Percentiles rank a stretch among this genome's conserved stretches.
Conservation (phyloP, 1,284 basidiomycete species). For the Malassezia sp. region DNA sequence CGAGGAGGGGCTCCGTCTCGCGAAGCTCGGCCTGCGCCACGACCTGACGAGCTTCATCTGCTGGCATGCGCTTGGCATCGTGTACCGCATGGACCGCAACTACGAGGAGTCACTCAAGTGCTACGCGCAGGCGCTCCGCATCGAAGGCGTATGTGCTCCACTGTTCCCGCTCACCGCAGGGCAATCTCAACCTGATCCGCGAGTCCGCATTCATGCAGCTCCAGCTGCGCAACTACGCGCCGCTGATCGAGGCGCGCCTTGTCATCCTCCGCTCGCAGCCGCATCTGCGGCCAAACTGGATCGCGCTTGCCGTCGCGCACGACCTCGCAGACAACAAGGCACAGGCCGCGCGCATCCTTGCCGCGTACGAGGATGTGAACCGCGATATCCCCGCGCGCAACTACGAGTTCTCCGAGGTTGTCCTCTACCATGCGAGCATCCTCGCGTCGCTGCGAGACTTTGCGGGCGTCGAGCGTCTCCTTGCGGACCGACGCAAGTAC, state of each 20-base stretch:
- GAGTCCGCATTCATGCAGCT: slow-evolving; percentile 82
- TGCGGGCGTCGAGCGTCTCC: slow-evolving; percentile 47
- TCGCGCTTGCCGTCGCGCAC: slow-evolving; percentile 75
- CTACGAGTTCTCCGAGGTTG: slow-evolving; percentile 68
- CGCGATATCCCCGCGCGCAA: slow-evolving; percentile 29
- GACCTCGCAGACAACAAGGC: slow-evolving; percentile 66
- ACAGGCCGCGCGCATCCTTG: slow-evolving; percentile 64
- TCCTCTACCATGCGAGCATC: slow-evolving; percentile 69
- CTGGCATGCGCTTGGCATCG: slow-evolving; percentile 85
- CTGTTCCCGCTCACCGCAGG: slow-evolving; percentile 51
- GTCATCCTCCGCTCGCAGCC: slow-evolving; percentile 71
- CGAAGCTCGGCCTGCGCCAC: slow-evolving; percentile 67
- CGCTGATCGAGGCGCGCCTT: slow-evolving; percentile 70
- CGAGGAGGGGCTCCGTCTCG: slow-evolving; percentile 63
- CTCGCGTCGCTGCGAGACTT: slow-evolving; percentile 61
- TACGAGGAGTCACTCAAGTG: slow-evolving; percentile 76
- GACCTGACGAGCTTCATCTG: slow-evolving; percentile 89
- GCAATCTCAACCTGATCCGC: slow-evolving; percentile 83
- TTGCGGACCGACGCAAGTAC: slow-evolving; percentile 15
- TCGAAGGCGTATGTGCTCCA: slow-evolving; percentile 56
- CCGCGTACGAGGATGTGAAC: slow-evolving; percentile 51
- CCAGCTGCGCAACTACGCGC: slow-evolving; percentile 73
- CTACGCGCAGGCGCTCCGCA: slow-evolving; percentile 63
- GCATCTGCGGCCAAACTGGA: slow-evolving; percentile 76
- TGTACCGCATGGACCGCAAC: slow-evolving; percentile 61